Evolutionary conservation across 108 stramenopile species (phyloP).

Genomic region (Schizochytrium sp.): DNA sequence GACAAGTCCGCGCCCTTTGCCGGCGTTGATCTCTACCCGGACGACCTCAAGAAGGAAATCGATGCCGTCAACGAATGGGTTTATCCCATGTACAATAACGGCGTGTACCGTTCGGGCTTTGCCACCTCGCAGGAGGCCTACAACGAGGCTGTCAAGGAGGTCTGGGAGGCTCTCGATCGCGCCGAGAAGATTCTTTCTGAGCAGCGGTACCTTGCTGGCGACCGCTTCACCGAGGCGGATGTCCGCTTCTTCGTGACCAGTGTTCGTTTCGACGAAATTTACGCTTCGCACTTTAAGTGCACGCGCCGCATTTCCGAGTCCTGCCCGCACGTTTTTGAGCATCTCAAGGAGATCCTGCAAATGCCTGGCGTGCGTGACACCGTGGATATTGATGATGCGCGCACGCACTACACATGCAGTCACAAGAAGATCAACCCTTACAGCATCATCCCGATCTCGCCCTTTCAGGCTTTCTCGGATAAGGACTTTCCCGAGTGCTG

Average conservation of each 20-base stretch:
- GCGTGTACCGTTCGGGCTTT: conserved; percentile 93
- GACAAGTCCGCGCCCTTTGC: conserved; percentile 32
- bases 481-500: neutral
- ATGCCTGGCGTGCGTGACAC: conserved; percentile 71
- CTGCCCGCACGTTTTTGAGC: conserved; percentile 76
- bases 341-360: conserved; percentile 87
- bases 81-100: conserved; percentile 83
- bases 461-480: neutral
- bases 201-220: conserved; percentile 68
- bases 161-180: conserved; percentile 74
- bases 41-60: conserved; percentile 57
- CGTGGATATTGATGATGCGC: conserved; percentile 86
- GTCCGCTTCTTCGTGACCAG: conserved; percentile 85
- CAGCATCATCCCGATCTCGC: conserved; percentile 42
- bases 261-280: conserved; percentile 84
- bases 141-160: conserved; percentile 70
- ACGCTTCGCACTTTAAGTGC: conserved; percentile 83
- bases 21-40: conserved; percentile 76
- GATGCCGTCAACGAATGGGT: conserved; percentile 79
- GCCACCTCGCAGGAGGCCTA: conserved; percentile 83
- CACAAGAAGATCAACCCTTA: conserved; percentile 44
- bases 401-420: conserved; percentile 77
- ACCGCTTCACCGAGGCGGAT: conserved; percentile 82
- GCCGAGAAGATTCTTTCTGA: conserved; percentile 63
- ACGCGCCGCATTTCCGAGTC: conserved; percentile 65